Percentiles rank a stretch among this genome's conserved stretches.
These are phyloP conservation scores for Fusarium humuli DNA, from an alignment of 2,329 filamentous ascomycete genomes.

Conservation along the genomic window DNA sequence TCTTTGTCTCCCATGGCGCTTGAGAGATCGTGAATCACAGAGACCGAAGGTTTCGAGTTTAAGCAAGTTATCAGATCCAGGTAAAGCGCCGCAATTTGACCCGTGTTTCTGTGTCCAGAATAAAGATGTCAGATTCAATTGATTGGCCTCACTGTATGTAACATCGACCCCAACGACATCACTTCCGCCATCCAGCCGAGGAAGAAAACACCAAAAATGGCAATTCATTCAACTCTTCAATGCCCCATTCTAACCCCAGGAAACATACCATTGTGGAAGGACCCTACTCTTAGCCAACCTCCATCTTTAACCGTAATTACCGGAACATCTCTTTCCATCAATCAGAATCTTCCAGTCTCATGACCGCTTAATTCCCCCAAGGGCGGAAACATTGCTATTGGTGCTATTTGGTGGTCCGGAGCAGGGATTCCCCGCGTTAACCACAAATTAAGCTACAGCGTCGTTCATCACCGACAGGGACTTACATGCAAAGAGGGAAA, in stretches of 20 bases:
- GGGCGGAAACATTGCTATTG: constrained; percentile 17
- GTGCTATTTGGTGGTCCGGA: constrained; percentile 34
- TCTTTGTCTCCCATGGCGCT: background rate
- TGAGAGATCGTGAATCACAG: background rate
- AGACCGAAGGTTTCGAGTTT: background rate
- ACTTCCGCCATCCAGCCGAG: background rate
- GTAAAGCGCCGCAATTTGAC: background rate
- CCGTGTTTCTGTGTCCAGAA: background rate
- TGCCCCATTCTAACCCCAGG: background rate
- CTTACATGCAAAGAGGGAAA: background rate
- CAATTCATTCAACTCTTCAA: background rate
- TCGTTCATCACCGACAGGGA: background rate
- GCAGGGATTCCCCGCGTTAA: constrained; percentile 36
- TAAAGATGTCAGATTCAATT: background rate
- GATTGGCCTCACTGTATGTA: background rate
- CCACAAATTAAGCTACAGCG: background rate
- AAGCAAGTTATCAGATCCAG: background rate
- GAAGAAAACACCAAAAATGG: background rate
- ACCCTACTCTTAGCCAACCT: constrained; percentile 1
- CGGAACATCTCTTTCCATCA: constrained; percentile 13
- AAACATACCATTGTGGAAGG: background rate
- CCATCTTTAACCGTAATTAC: constrained; percentile 25
- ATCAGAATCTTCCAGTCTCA: background rate
- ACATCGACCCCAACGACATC: background rate
- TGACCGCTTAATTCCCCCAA: background rate